Conservation (phyloP, 305 asterid genomes). For the Fraxinus platypoda region DNA sequence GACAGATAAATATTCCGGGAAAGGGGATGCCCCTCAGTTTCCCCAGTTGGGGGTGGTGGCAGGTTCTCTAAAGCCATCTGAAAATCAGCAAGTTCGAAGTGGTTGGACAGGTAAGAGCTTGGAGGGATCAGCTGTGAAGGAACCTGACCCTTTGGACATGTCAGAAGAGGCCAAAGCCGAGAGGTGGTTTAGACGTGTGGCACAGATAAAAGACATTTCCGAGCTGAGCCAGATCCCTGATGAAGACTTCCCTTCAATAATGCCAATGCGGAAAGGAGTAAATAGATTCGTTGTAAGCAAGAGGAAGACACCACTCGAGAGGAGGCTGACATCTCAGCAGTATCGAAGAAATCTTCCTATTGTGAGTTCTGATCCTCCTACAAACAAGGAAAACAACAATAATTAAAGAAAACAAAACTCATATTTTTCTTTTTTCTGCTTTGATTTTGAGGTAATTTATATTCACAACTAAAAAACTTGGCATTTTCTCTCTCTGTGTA, state of each 20-base stretch:
- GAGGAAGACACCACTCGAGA: constrained; percentile 89
- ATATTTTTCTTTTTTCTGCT: neutral
- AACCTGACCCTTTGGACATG: constrained; percentile 77
- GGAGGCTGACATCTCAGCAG: constrained; percentile 85
- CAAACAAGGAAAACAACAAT: constrained; percentile 45
- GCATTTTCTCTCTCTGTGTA: neutral
- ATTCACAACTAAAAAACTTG: neutral
- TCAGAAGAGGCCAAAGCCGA: constrained; percentile 97
- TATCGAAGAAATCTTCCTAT: constrained; percentile 65
- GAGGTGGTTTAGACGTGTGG: constrained; percentile 89
- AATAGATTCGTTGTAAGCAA: constrained; percentile 93
- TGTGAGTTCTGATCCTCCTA: constrained; percentile 49
- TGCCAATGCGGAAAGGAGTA: constrained; percentile 97
- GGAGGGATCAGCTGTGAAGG: constrained; percentile 86
- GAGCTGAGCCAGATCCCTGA: constrained; percentile 94
- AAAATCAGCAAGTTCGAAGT: constrained; percentile 30
- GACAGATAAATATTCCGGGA: constrained; percentile 16
- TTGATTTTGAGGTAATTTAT: neutral
- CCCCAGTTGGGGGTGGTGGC: neutral
- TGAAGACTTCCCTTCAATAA: constrained; percentile 89
- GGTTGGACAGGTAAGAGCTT: constrained; percentile 59
- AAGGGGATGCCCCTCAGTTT: constrained; percentile 16
- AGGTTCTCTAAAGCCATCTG: constrained; percentile 22
- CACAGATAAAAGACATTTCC: constrained; percentile 93
- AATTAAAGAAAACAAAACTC: constrained; percentile 21